Conservation (phyloP, 2,329 filamentous ascomycete genomes). For the Chaetothyriales sp. region DNA sequence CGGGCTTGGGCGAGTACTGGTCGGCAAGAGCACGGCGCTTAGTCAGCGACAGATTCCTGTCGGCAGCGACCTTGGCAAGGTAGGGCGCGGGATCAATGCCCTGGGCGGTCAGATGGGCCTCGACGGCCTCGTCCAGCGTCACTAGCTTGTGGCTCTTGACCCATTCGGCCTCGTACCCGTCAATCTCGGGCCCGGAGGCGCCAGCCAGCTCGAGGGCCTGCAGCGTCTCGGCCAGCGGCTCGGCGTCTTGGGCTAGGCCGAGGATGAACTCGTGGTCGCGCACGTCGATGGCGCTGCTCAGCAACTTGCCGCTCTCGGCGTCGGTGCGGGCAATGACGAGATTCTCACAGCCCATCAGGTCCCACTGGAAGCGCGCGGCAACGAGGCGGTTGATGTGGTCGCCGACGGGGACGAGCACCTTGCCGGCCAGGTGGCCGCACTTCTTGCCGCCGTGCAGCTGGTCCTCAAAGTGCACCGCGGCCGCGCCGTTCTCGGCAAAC, state of each 20-base stretch:
- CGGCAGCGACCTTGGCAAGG: slow-evolving; percentile 44
- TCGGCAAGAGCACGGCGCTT: slow-evolving; percentile 61
- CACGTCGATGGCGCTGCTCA: slow-evolving; percentile 82
- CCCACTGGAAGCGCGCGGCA: slow-evolving; percentile 92
- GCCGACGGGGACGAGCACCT: slow-evolving; percentile 82
- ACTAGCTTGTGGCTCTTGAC: slow-evolving; percentile 73
- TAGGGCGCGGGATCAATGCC: slow-evolving; percentile 55
- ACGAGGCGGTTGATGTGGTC: slow-evolving; percentile 94
- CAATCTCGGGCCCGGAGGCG: slow-evolving; percentile 64
- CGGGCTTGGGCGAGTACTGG: slow-evolving; percentile 50
- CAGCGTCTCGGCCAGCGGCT: slow-evolving; percentile 74
- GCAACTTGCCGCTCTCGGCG: slow-evolving; percentile 79
- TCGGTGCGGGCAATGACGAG: slow-evolving; percentile 90
- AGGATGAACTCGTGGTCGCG: slow-evolving; percentile 96
- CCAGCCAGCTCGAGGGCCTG: slow-evolving; percentile 79
- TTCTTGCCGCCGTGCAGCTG: slow-evolving; percentile 97
- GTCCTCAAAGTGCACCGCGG: slow-evolving; percentile 94
- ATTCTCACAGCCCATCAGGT: slow-evolving; percentile 93
- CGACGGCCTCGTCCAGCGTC: slow-evolving; percentile 82
- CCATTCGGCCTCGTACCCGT: slow-evolving; percentile 75
- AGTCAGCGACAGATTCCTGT: slow-evolving; percentile 64
- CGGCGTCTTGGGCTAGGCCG: slow-evolving; percentile 63
- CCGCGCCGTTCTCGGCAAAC: slow-evolving; percentile 92
- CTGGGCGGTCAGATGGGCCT: slow-evolving; percentile 56
- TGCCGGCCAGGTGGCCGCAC: slow-evolving; percentile 90